Evolutionary conservation across 2,329 filamentous ascomycete genomes (phyloP).

Genomic region (Harringtonia aguacate): DNA sequence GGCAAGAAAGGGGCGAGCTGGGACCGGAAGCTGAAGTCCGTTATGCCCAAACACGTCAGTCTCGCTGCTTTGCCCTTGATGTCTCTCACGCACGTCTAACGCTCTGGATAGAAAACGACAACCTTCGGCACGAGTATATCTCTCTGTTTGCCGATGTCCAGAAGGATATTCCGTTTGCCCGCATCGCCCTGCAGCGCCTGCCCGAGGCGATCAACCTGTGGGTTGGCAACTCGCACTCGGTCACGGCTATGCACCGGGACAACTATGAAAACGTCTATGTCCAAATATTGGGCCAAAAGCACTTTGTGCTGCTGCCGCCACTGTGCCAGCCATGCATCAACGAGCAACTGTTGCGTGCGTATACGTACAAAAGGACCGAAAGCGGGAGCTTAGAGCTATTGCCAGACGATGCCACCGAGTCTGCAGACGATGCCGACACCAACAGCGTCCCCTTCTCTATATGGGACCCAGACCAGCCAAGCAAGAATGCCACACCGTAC

Average conservation of each 20-base stretch:
- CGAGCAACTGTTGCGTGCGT: conserved; percentile 46
- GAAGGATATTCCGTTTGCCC: conserved; percentile 56
- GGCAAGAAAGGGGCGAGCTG: conserved; percentile 38
- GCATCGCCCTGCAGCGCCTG: conserved; percentile 52
- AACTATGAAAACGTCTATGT: conserved; percentile 82
- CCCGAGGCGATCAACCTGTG: conserved; percentile 76
- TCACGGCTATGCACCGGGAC: conserved; percentile 69
- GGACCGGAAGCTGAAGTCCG: conserved; percentile 35
- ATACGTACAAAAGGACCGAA: conserved; percentile 42
- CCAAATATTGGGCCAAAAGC: conserved; percentile 61
- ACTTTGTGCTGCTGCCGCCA: conserved; percentile 66
- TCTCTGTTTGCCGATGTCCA: conserved; percentile 53
- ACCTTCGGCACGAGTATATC: conserved; percentile 62
- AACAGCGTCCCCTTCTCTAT: conserved; percentile 52
- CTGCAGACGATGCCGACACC: conserved; percentile 15
- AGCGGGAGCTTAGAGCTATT: conserved; percentile 17
- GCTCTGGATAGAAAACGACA: conserved; percentile 57
- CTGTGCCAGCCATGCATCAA: conserved; percentile 58
- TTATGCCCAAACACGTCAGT: conserved; percentile 66
- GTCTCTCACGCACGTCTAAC: background rate
- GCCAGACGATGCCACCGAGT: conserved; percentile 13
- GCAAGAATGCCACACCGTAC: conserved; percentile 39
- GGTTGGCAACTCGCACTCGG: conserved; percentile 62
- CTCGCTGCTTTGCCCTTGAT: background rate
- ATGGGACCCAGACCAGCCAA: conserved; percentile 61